Conservation (phyloP, 345 rosid species). For the Melaleuca quinquenervia region DNA sequence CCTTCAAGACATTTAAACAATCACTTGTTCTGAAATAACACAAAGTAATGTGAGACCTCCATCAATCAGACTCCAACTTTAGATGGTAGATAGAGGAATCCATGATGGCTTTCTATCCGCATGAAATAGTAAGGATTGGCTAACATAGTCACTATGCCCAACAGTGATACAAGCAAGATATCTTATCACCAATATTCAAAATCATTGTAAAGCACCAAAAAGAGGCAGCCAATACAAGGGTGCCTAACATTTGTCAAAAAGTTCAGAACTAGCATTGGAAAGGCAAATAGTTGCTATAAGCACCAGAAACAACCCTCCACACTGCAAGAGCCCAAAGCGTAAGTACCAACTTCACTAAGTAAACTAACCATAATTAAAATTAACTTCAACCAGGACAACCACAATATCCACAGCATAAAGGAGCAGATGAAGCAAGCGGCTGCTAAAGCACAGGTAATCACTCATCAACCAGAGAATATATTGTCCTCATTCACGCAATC, state of each 20-base stretch:
- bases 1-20: background rate
- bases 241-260: background rate
- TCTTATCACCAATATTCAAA: background rate
- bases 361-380: background rate
- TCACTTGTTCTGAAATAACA: background rate
- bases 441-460: constrained; percentile 45
- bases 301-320: background rate
- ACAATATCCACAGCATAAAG: constrained; percentile 29
- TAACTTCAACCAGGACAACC: background rate
- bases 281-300: background rate
- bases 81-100: background rate
- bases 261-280: background rate
- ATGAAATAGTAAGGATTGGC: background rate
- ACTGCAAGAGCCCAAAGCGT: background rate
- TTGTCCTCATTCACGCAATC: constrained; percentile 65
- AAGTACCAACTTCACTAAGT: background rate
- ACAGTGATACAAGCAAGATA: background rate
- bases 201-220: background rate
- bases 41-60: background rate
- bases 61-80: background rate
- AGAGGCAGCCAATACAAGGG: background rate
- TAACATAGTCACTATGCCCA: background rate
- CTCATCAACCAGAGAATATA: constrained; percentile 59
- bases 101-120: background rate
- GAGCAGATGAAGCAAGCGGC: constrained; percentile 38